A percentile compares a stretch with the other conserved stretches of the same genome.
phyloP scores from a whole-genome alignment of 176 grass and related monocot genomes.

The Triticum dicoccoides region DNA sequence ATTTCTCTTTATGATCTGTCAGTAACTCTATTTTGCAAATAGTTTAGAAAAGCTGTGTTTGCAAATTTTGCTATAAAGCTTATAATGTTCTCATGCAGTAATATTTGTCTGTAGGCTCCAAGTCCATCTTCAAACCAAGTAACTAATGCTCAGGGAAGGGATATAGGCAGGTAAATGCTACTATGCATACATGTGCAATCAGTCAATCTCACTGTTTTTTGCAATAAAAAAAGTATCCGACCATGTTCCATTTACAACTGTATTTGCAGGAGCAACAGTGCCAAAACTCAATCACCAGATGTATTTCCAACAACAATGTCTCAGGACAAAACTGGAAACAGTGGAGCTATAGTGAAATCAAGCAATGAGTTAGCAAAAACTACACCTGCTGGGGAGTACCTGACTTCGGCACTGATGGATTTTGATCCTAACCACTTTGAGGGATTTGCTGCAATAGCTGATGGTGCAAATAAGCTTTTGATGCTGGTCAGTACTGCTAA shows the following conservation, averaged over 20 bases:
- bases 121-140: constrained; percentile 60
- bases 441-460: constrained; percentile 91
- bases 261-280: constrained; percentile 51
- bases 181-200: constrained; percentile 11
- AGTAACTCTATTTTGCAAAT: constrained; percentile 9
- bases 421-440: constrained; percentile 96
- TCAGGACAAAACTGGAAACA: constrained; percentile 69
- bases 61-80: not conserved
- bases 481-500: constrained; percentile 73
- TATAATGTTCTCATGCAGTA: constrained; percentile 18
- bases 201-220: not conserved
- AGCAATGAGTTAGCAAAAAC: constrained; percentile 79
- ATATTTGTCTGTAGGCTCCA: constrained; percentile 53
- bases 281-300: constrained; percentile 42
- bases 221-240: not conserved
- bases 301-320: constrained; percentile 21
- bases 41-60: not conserved
- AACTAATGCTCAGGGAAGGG: constrained; percentile 49
- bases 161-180: constrained; percentile 63
- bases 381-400: constrained; percentile 95
- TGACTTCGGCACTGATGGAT: constrained; percentile 87
- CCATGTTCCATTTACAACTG: not conserved
- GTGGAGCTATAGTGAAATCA: constrained; percentile 87
- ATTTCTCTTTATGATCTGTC: constrained; percentile 17
- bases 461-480: constrained; percentile 99